Evolutionary conservation across 768 basidiomycete genomes (phyloP), one percentile per base, ranked within the genome.

Genomic region (Mycena filopes): DNA sequence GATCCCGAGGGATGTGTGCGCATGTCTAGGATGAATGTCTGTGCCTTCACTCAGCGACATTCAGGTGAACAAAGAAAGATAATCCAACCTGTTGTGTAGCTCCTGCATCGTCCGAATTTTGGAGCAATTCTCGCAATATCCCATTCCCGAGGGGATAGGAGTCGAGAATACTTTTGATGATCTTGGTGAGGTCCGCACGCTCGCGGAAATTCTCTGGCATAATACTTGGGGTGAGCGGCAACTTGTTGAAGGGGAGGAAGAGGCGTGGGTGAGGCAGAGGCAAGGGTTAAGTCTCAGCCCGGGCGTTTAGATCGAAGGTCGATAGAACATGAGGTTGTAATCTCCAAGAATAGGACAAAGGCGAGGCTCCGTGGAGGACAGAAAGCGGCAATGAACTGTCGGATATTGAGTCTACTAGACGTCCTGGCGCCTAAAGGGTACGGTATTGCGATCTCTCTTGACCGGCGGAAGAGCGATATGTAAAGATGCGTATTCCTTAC

Each of bases 1-100:
- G 50, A 43, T 6, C 60, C 11, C 9, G 51, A 63, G 3, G 68
- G 63, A 63, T 78, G 72, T 15, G 59, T 63, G 7, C 75, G 66
- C 45, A 60, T 40, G 60, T 78, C 77, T 31, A 78, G 53, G 11
- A 75, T 65, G 57, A 78, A 75, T 9, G 69, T 70, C 75, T 78
- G 45, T 15, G 18, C 12, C 31, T 50, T 31, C 21, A 28, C 21
- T 49, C 12, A 23, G 47, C 12, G 36, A n/a, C 11, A 21, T 23
- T 46, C 21, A 5, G 28, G n/a, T 10, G 15, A 0, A 26, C 2
- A n/a, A 9, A 11, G 18, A 13, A 51, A 25, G 13, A 4, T 12
- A 29, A 25, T 3, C 67, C 3, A 36, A 70, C 74, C 65, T 76
- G 75, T 41, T 48, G 58, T 3, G 70, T 71, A 4, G 75, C 75